Conservation (phyloP, 352 stramenopile genomes). For the Blastocystis sp. region DNA sequence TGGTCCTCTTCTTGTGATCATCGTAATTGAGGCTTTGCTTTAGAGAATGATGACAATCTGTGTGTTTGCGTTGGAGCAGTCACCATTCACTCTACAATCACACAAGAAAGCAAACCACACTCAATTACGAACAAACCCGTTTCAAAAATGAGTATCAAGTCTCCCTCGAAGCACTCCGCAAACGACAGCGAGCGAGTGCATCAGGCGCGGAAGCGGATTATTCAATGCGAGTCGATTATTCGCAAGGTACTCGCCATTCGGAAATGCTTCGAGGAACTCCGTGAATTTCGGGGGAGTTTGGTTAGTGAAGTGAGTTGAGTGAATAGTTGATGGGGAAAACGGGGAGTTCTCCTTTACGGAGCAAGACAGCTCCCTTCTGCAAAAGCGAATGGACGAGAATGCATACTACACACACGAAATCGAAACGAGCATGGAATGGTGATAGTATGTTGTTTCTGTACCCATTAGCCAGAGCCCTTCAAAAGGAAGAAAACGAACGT, state of each 20-base stretch:
- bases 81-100: background rate
- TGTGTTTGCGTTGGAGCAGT: background rate
- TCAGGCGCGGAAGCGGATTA: conserved; percentile 36
- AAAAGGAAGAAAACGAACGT: background rate
- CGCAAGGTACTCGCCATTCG: conserved; percentile 47
- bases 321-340: conserved; percentile 11
- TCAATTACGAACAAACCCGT: background rate
- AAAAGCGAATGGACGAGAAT: background rate
- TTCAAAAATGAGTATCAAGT: conserved; percentile 54
- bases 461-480: background rate
- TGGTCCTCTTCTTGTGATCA: too few relatives aligned
- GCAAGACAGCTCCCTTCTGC: background rate
- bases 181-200: conserved; percentile 45
- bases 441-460: background rate
- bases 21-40: too few relatives aligned
- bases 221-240: conserved; percentile 59
- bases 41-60: too few relatives aligned
- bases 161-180: conserved; percentile 3
- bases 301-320: too few relatives aligned
- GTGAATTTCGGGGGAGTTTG: conserved; percentile 13
- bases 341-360: background rate
- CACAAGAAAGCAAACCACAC: background rate
- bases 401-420: background rate
- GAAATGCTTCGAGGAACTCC: conserved; percentile 25
- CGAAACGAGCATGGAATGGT: background rate